Evolutionary conservation across 2,329 filamentous ascomycete species (phyloP).

Genomic region (Pseudogymnoascus pannorum): DNA sequence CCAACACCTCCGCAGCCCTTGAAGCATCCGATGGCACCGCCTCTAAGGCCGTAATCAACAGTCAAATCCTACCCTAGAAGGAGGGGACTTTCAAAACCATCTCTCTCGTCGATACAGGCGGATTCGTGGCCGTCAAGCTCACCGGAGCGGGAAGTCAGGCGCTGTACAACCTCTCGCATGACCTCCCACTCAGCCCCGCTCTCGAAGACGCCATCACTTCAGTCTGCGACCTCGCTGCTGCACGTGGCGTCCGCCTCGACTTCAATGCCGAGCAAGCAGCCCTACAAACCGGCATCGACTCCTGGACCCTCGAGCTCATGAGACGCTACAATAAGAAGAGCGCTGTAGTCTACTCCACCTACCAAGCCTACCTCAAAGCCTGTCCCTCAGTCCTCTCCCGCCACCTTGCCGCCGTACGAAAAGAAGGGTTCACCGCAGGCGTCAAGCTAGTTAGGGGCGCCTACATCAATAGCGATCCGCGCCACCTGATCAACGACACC

Average conservation of each 20-base stretch:
- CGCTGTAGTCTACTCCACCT: constrained; percentile 72
- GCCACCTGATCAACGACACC: constrained; percentile 63
- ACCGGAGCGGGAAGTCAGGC: constrained; percentile 74
- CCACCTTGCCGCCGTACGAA: constrained; percentile 52
- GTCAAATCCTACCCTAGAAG: constrained; percentile 64
- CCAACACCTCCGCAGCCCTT: constrained; percentile 42
- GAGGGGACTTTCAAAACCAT: constrained; percentile 70
- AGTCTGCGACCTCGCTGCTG: constrained; percentile 65
- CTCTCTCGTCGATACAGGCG: constrained; percentile 40
- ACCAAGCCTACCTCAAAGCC: constrained; percentile 68
- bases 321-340: constrained; percentile 63
- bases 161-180: constrained; percentile 56
- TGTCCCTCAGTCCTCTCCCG: constrained; percentile 47
- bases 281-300: constrained; percentile 72
- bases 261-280: constrained; percentile 82
- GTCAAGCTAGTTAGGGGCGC: constrained; percentile 72
- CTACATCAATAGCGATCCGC: constrained; percentile 63
- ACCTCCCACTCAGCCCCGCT: constrained; percentile 53
- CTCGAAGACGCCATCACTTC: constrained; percentile 64
- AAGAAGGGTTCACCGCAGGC: constrained; percentile 59
- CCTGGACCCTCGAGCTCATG: constrained; percentile 72
- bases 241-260: constrained; percentile 64
- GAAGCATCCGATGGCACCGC: constrained; percentile 39
- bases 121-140: constrained; percentile 57
- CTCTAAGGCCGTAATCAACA: constrained; percentile 41